A percentile compares a stretch with the other conserved stretches of the same genome.
phyloP scores from a whole-genome alignment of 2,329 filamentous ascomycete genomes.

The Neofusicoccum sp. region DNA sequence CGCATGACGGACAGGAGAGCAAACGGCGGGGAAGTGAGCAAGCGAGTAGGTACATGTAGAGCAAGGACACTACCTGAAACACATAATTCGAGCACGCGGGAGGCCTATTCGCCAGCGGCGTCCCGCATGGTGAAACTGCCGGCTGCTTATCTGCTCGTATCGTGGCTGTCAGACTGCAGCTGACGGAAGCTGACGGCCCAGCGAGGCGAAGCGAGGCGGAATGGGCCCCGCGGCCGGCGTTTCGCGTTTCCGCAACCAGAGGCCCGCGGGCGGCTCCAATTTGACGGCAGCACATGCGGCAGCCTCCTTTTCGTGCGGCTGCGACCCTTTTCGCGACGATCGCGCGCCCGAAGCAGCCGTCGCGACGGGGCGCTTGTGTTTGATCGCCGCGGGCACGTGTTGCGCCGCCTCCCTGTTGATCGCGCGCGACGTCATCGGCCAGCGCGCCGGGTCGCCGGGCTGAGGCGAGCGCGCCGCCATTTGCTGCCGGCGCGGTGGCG shows the following conservation, averaged over 20 bases:
- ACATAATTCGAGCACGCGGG: constrained; percentile 9
- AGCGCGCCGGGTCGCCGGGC: neutral
- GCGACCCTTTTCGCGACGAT: constrained; percentile 3
- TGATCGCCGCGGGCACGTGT: constrained; percentile 8
- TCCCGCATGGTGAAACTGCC: constrained; percentile 1
- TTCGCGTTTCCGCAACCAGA: constrained; percentile 9
- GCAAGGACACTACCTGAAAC: neutral
- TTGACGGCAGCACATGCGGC: too few species aligned
- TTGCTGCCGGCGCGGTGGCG: too few species aligned
- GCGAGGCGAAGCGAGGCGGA: neutral
- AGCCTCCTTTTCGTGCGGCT: constrained; percentile 2
- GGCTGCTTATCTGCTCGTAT: constrained; percentile 14
- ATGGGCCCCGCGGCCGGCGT: neutral
- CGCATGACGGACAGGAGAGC: neutral
- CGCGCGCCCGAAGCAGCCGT: neutral
- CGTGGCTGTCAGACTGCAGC: neutral
- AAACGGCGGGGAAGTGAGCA: neutral
- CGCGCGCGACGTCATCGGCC: neutral
- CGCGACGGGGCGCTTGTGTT: constrained; percentile 6
- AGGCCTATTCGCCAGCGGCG: neutral
- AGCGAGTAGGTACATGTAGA: neutral
- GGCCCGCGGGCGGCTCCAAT: neutral
- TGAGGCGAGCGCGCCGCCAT: neutral
- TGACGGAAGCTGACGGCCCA: neutral
- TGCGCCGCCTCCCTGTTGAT: neutral